Base-by-base conservation (phyloP, 1,284 basidiomycete species). In the Chalciporus sp. region DNA sequence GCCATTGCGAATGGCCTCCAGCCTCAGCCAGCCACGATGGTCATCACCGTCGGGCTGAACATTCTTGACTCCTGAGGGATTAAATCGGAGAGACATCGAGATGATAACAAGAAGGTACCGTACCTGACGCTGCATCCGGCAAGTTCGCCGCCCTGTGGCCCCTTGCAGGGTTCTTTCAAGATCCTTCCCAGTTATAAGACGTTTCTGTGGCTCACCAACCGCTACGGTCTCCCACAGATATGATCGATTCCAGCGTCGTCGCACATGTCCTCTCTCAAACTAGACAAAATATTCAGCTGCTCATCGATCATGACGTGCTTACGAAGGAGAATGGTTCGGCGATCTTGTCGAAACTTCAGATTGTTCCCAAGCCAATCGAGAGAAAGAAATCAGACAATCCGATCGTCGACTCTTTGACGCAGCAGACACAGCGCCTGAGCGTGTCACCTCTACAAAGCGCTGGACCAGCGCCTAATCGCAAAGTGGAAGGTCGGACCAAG, bases 231-330 rank as follows among this genome's bases (percentile, higher is more conserved):
- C 40, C 41, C 43, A 42, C 60, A 64, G 45, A 12, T 17, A 58
- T 68, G 70, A 37, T 43, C 50, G 65, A 69, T 12, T 29, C 56
- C 33, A 49, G 58, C 17, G 16, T 48, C n/a, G 56, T 67, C 48
- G 57, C 57, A 28, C 57, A 89, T 62, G 74, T 91, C 55, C 65
- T 90, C 58, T 74, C 81, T 17, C 88, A 90, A 64, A 83, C 87
- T 1, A 80, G 82, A 57, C 73, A 78, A 55, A 89, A 91, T 63
- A 73, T 91, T 56, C 72, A 83, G 7, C 81, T 91, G 60, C 80
- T 91, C 37, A 76, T 82, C 17, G 60, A 76, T 1, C 82, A 89
- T 58, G 75, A 79, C 59, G 79, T 83, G 58, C 81, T 90, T 56
- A 75, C 83, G 6, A 70, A 75, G 37, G 61, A 71, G 14, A 83